phyloP scores from a whole-genome alignment of 164 flowering plant genomes.

The Sextonia rubra region DNA sequence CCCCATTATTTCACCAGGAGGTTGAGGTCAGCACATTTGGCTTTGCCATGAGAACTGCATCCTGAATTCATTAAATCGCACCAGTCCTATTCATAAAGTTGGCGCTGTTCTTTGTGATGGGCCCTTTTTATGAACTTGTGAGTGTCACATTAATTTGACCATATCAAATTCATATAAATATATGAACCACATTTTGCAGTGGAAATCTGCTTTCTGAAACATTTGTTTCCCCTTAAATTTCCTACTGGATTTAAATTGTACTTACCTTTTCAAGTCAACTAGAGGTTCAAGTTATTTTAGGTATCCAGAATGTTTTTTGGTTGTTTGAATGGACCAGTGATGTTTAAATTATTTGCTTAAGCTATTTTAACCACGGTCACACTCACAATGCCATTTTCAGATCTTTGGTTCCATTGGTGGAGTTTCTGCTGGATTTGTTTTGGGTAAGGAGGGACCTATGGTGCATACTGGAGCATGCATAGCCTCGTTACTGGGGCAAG shows the following conservation, averaged over 20 bases:
- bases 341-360: background rate
- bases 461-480: slow-evolving; percentile 98
- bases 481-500: slow-evolving; percentile 85
- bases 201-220: no score
- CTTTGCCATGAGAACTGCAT: no score
- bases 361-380: background rate
- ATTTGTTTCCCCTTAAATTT: no score
- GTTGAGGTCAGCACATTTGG: no score
- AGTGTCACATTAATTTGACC: background rate
- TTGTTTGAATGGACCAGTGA: no score
- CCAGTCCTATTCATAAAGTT: background rate
- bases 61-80: no score
- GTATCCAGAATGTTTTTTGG: no score
- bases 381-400: slow-evolving; percentile 28
- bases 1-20: background rate
- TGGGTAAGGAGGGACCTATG: slow-evolving; percentile 98
- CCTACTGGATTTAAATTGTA: no score
- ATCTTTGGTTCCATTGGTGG: slow-evolving; percentile 79
- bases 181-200: no score
- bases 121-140: background rate
- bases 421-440: slow-evolving; percentile 84
- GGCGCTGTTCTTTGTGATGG: background rate
- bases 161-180: background rate
- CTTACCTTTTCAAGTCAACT: no score
- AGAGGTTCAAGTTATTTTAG: no score